Evolutionary conservation across 768 basidiomycete genomes (phyloP), one percentile per base, ranked within the genome.

Genomic region (Naganishia onofrii): DNA sequence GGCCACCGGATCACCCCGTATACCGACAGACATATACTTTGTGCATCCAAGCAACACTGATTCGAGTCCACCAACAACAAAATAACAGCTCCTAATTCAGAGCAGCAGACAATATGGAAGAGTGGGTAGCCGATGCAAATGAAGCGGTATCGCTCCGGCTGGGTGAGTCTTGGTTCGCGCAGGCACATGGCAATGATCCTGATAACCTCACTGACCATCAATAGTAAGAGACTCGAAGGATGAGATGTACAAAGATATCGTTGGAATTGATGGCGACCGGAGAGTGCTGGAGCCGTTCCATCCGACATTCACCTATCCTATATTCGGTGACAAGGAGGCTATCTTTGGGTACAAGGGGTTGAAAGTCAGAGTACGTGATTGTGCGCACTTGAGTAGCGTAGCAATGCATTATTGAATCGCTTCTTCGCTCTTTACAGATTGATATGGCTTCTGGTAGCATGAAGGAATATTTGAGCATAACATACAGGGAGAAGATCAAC

Each of bases 261-360:
- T 63, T 10, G 60, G 60, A 13, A 63, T 63, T 34, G 38, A 63
- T 29, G 60, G 60, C 7, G 60, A 63, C 42, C 36, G 60, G 19
- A 60, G 46, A 70, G 84, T 85, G 15, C 84, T 86, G 32, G 89
- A 90, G 75, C 82, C 84, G 23, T 97, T 96, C 81, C 85, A 90
- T 71, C 95, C 95, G 1, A 83, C 84, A 3, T 99, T 98, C 83
- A 97, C 95, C 0, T 99, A 99, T 82, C 93, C 95, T 6, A 93
- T 99, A 76, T 97, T 88, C 77, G 95, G 95, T 65, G 92, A 97
- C 76, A 90, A 95, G 66, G 93, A 99, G 82, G 93, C 89, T 82
- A 89, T 98, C 68, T 97, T 95, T 79, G 95, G 95, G 1, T 98
- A 96, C 82, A 85, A 87, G 71, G 89, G 89, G 76, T 84, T 99